Evolutionary conservation across 140 eudicot species (phyloP).

Genomic region (Ambrosia hybrid): DNA sequence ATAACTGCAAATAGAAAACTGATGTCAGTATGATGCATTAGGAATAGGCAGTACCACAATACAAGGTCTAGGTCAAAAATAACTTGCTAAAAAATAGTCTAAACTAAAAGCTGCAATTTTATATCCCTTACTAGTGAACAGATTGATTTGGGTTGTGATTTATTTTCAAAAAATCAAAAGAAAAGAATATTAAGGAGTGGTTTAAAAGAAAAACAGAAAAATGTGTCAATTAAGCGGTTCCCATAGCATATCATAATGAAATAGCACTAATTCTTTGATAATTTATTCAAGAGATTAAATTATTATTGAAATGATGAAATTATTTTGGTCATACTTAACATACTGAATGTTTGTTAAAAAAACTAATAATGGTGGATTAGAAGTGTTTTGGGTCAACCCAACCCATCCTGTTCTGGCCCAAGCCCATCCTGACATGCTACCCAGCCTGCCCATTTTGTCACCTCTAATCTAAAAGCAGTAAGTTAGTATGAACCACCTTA

Average conservation of each 20-base stretch:
- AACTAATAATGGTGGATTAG: not conserved
- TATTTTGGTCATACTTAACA: not conserved
- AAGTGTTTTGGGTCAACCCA: not conserved
- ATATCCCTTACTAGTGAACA: not conserved
- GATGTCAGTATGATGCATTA: slow-evolving; percentile 9
- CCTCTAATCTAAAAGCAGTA: too few species aligned
- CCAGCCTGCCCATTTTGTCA: too few species aligned
- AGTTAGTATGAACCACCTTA: slow-evolving; percentile 55
- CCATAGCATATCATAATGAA: not conserved
- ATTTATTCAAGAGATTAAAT: not conserved
- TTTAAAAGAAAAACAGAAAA: not conserved
- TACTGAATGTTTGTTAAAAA: not conserved
- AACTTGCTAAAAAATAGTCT: slow-evolving; percentile 9
- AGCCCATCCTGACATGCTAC: too few species aligned
- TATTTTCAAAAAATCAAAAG: not conserved
- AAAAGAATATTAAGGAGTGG: not conserved
- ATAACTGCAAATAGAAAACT: slow-evolving; percentile 57
- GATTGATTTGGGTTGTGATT: not conserved
- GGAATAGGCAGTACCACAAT: slow-evolving; percentile 4
- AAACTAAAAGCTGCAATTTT: not conserved
- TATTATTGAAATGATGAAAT: not conserved
- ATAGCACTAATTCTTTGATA: not conserved
- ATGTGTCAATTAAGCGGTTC: not conserved
- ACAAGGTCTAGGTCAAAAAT: not conserved
- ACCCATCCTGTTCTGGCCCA: too few species aligned